Percentiles rank a stretch among this genome's conserved stretches.
Evolutionary conservation across 2,329 filamentous ascomycete genomes (phyloP).

Genomic region (Claviceps purpurea): DNA sequence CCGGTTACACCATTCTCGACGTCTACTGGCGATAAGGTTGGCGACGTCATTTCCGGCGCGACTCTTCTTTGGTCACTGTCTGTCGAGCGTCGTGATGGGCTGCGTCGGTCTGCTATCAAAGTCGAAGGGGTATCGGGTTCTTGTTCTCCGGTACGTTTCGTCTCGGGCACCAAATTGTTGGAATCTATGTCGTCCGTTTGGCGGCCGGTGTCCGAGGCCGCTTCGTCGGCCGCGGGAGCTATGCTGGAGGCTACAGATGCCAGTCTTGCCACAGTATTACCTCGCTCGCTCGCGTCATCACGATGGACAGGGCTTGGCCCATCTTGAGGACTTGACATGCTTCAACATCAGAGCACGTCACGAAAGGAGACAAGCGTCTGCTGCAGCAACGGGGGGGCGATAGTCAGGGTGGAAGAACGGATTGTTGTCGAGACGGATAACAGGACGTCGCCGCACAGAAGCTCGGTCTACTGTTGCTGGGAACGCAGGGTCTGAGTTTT

Average conservation of each 20-base stretch:
- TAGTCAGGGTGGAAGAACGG: not conserved
- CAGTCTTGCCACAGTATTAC: not conserved
- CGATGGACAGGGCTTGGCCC: conserved; percentile 12
- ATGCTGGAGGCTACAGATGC: not conserved
- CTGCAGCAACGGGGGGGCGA: not conserved
- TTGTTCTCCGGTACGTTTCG: not conserved
- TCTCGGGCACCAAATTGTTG: not conserved
- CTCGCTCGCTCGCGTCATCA: conserved; percentile 1
- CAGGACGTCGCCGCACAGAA: not conserved
- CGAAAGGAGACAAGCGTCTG: not conserved
- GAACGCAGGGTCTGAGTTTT: conserved; percentile 2
- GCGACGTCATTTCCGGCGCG: not conserved
- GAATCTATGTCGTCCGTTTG: not conserved
- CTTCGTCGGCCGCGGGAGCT: not conserved
- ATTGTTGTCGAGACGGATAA: not conserved
- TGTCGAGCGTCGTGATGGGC: not conserved
- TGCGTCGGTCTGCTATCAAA: not conserved
- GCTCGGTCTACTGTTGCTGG: not conserved
- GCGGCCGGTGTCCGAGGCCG: not conserved
- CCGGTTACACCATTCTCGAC: not conserved
- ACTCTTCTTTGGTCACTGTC: not conserved
- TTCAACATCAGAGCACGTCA: conserved; percentile 11
- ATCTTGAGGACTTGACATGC: conserved; percentile 21
- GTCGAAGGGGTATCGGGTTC: not conserved
- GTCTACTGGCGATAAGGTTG: not conserved